Percentiles rank a stretch among this genome's conserved stretches.
Conservation (phyloP, 108 stramenopile species). For the Bacterosira constricta region DNA sequence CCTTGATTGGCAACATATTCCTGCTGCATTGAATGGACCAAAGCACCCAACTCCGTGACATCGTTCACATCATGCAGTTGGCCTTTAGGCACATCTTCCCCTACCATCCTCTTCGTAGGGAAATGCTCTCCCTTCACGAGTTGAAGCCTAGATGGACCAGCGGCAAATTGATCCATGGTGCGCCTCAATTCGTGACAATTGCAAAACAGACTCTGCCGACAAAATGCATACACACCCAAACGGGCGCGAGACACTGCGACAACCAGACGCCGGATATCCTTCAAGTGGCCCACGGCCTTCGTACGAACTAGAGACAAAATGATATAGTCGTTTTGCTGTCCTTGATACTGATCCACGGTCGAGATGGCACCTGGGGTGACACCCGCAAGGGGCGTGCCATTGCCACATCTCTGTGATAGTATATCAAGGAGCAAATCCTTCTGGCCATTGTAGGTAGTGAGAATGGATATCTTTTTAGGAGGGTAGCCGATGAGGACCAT, state of each 20-base stretch:
- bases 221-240: constrained; percentile 96
- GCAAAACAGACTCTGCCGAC: constrained; percentile 71
- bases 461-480: constrained; percentile 89
- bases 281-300: constrained; percentile 90
- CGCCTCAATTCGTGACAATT: constrained; percentile 74
- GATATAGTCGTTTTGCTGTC: constrained; percentile 96
- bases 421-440: constrained; percentile 91
- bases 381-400: constrained; percentile 80
- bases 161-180: constrained; percentile 69
- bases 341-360: constrained; percentile 98
- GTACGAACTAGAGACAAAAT: constrained; percentile 95
- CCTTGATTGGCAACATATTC: constrained; percentile 12
- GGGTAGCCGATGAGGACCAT: constrained; percentile 98
- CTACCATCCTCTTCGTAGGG: constrained; percentile 59
- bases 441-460: constrained; percentile 99
- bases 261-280: constrained; percentile 95
- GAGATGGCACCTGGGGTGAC: constrained; percentile 68
- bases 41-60: constrained; percentile 73
- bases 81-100: constrained; percentile 45
- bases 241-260: constrained; percentile 96
- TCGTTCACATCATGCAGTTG: constrained; percentile 70
- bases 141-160: constrained; percentile 60
- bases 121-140: constrained; percentile 73
- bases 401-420: constrained; percentile 82
- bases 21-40: constrained; percentile 84